phyloP scores from a whole-genome alignment of 257 asterid species.

The Thymus quinquecostatus region DNA sequence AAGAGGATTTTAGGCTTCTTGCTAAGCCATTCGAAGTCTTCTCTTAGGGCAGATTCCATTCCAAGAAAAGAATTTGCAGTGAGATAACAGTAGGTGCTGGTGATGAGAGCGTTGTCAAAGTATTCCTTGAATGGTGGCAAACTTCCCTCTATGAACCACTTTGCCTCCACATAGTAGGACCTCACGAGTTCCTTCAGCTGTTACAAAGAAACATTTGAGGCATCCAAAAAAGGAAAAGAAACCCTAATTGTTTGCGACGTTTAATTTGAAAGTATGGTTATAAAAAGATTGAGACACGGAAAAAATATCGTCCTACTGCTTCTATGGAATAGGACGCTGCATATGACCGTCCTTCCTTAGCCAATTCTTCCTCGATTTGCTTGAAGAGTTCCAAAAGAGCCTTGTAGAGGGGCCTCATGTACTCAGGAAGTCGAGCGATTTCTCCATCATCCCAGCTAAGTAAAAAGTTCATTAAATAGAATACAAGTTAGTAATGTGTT shows the following conservation, averaged over 20 bases:
- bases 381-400: conserved; percentile 1
- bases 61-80: conserved; percentile 4
- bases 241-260: too few relatives aligned
- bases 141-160: conserved; percentile 28
- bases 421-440: neutral
- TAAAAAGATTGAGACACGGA: too few relatives aligned
- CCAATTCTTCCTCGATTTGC: conserved; percentile 6
- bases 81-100: neutral
- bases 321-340: neutral
- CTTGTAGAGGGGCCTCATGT: neutral
- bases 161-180: conserved; percentile 27
- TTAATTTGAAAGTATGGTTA: too few relatives aligned
- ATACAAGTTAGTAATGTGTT: too few relatives aligned
- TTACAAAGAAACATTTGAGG: neutral
- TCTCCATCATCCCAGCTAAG: neutral
- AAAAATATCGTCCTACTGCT: neutral
- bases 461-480: too few relatives aligned
- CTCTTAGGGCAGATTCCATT: too few relatives aligned
- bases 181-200: conserved; percentile 27
- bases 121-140: conserved; percentile 29
- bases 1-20: too few relatives aligned
- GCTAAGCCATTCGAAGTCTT: too few relatives aligned
- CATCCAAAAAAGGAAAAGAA: too few relatives aligned
- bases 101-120: conserved; percentile 16
- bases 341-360: conserved; percentile 13